These are phyloP conservation scores for Yarrowia phangngaensis DNA, from an alignment of 805 yeast genomes.

Conservation along the genomic window DNA sequence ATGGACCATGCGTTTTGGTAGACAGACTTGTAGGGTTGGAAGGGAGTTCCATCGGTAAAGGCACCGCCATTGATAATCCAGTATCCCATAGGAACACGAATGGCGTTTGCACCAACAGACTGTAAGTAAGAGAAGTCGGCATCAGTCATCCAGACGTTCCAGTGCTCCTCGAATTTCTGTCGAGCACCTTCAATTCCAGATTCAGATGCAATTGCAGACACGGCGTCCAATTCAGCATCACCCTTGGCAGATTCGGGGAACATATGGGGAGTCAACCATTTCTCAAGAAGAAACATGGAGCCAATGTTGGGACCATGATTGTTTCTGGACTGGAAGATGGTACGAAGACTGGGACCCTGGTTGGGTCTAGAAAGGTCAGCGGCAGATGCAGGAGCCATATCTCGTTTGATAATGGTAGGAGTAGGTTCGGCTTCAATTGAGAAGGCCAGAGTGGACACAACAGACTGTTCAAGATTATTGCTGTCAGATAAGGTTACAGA, in stretches of 20 bases:
- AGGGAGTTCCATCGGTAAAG: slow-evolving; percentile 59
- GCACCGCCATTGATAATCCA: slow-evolving; percentile 74
- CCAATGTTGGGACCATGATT: slow-evolving; percentile 88
- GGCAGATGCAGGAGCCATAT: slow-evolving; percentile 22
- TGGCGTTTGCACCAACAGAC: slow-evolving; percentile 64
- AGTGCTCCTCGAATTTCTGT: slow-evolving; percentile 54
- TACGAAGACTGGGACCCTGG: slow-evolving; percentile 38
- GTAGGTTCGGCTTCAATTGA: slow-evolving; percentile 7
- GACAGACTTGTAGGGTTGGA: slow-evolving; percentile 50
- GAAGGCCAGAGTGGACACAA: neutral
- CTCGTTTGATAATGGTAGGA: slow-evolving; percentile 12
- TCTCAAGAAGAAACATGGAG: slow-evolving; percentile 71
- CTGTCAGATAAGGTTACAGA: slow-evolving; percentile 21
- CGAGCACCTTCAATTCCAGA: slow-evolving; percentile 55
- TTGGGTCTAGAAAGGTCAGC: slow-evolving; percentile 31
- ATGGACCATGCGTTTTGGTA: slow-evolving; percentile 64
- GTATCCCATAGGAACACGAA: slow-evolving; percentile 87
- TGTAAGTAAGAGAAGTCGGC: slow-evolving; percentile 78
- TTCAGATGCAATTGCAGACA: slow-evolving; percentile 46
- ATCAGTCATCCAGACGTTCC: slow-evolving; percentile 57
- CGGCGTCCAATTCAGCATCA: slow-evolving; percentile 71
- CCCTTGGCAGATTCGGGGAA: slow-evolving; percentile 53
- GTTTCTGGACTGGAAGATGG: slow-evolving; percentile 39
- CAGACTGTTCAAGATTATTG: slow-evolving; percentile 13
- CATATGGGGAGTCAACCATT: slow-evolving; percentile 49